These are phyloP conservation scores for Colletotrichum sojae DNA, from an alignment of 2,329 filamentous ascomycete genomes.

Conservation along the genomic window DNA sequence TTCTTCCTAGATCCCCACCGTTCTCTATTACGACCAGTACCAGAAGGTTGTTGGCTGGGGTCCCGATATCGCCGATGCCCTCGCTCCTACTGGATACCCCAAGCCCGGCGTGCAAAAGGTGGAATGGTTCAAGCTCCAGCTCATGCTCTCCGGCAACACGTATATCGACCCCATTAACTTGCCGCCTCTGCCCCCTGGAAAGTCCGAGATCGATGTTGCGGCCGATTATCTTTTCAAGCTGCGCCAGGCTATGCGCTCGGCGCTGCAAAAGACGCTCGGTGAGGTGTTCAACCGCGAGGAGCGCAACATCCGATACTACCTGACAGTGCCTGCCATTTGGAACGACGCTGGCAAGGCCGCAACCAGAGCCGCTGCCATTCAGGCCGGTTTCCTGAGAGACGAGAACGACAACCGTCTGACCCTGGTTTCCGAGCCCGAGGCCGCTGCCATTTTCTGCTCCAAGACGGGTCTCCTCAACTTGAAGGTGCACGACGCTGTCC, in stretches of 20 bases:
- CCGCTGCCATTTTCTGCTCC: constrained; percentile 96
- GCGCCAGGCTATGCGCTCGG: constrained; percentile 95
- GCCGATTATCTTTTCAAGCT: constrained; percentile 99
- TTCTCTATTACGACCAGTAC: constrained; percentile 99
- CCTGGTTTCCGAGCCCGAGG: constrained; percentile 95
- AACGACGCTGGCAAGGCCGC: constrained; percentile 99
- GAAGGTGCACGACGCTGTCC: constrained; percentile 97
- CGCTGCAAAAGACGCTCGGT: constrained; percentile 94
- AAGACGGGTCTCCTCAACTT: constrained; percentile 96
- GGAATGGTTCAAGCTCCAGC: constrained; percentile 99
- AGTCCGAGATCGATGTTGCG: constrained; percentile 99
- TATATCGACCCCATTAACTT: constrained; percentile 99
- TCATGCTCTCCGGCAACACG: constrained; percentile 98
- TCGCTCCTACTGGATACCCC: constrained; percentile 96
- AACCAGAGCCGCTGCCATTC: constrained; percentile 94
- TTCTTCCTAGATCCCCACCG: constrained; percentile 87
- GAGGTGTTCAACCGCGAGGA: constrained; percentile 99
- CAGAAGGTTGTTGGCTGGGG: constrained; percentile 99
- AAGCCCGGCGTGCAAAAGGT: constrained; percentile 99
- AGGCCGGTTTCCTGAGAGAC: constrained; percentile 95
- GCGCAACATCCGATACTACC: constrained; percentile 96
- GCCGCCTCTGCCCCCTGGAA: constrained; percentile 94
- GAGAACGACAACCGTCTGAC: constrained; percentile 98
- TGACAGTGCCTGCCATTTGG: constrained; percentile 99
- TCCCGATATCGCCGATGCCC: constrained; percentile 95